Percentiles rank a stretch among this genome's conserved stretches.
Evolutionary conservation across 1,284 basidiomycete genomes (phyloP).

Genomic region (Takashimella tepidaria): DNA sequence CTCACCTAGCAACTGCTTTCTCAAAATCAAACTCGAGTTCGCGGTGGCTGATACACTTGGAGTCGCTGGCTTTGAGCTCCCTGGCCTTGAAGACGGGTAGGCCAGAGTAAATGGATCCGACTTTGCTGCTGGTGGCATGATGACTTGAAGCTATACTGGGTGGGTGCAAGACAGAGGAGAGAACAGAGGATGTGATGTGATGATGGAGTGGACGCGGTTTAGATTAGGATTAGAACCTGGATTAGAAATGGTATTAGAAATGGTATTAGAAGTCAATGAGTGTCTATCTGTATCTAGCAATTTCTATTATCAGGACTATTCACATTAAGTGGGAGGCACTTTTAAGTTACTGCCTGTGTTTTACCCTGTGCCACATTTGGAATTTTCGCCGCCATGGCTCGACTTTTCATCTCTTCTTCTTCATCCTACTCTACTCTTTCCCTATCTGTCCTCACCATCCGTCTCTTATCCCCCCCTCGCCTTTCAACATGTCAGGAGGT

Average conservation of each 20-base stretch:
- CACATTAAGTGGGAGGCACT: no score
- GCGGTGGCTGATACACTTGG: constrained; percentile 24
- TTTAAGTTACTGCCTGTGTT: no score
- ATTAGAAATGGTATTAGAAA: no score
- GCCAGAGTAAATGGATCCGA: constrained; percentile 21
- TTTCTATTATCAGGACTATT: no score
- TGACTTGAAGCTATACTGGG: constrained; percentile 1
- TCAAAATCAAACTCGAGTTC: constrained; percentile 58
- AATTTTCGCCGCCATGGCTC: neutral
- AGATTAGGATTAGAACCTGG: no score
- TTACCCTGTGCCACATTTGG: neutral
- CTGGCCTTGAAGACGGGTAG: constrained; percentile 34
- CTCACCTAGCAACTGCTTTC: constrained; percentile 62
- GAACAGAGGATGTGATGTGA: constrained; percentile 1
- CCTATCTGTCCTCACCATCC: no score
- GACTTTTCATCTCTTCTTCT: neutral
- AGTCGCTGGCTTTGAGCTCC: constrained; percentile 32
- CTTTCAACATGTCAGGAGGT: constrained; percentile 37
- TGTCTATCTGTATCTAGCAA: no score
- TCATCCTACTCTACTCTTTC: neutral
- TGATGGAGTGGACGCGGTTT: neutral
- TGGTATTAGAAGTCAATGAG: no score
- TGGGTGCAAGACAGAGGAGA: neutral
- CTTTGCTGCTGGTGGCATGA: constrained; percentile 28
- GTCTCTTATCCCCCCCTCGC: constrained; percentile 1